Evolutionary conservation across 306 rosid genomes (phyloP).

Genomic region (Glycine soja): DNA sequence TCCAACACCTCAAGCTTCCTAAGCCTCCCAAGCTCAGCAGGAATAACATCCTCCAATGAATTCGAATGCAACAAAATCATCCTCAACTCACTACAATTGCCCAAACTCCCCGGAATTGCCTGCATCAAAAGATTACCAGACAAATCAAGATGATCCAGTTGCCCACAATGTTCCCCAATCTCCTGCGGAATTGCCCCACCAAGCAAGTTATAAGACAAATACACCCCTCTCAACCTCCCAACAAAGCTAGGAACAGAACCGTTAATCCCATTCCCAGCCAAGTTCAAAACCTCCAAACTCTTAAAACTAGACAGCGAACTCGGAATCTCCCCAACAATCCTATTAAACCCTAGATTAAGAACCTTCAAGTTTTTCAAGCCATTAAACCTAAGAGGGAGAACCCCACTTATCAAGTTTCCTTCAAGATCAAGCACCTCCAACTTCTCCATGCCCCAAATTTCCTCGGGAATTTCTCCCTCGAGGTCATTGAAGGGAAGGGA

Average conservation of each 20-base stretch:
- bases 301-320: constrained; percentile 47
- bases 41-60: constrained; percentile 70
- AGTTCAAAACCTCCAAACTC: constrained; percentile 69
- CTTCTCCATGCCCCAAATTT: constrained; percentile 70
- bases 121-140: constrained; percentile 66
- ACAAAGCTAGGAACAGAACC: constrained; percentile 71
- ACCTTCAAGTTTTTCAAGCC: constrained; percentile 63
- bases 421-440: constrained; percentile 91
- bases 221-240: constrained; percentile 65
- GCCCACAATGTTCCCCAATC: constrained; percentile 69
- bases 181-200: constrained; percentile 65
- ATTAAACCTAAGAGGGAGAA: constrained; percentile 47
- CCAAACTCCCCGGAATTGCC: constrained; percentile 68
- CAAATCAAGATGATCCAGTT: constrained; percentile 80
- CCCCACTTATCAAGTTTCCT: constrained; percentile 70
- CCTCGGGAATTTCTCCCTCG: constrained; percentile 66
- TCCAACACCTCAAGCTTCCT: constrained; percentile 68
- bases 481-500: constrained; percentile 78
- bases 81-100: constrained; percentile 68
- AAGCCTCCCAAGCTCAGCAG: constrained; percentile 67
- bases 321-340: constrained; percentile 71
- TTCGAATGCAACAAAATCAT: constrained; percentile 71
- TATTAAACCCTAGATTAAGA: constrained; percentile 81
- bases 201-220: constrained; percentile 64
- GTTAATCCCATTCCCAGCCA: constrained; percentile 70